phyloP scores from a whole-genome alignment of 305 asterid genomes.

The Solanum hybrid region DNA sequence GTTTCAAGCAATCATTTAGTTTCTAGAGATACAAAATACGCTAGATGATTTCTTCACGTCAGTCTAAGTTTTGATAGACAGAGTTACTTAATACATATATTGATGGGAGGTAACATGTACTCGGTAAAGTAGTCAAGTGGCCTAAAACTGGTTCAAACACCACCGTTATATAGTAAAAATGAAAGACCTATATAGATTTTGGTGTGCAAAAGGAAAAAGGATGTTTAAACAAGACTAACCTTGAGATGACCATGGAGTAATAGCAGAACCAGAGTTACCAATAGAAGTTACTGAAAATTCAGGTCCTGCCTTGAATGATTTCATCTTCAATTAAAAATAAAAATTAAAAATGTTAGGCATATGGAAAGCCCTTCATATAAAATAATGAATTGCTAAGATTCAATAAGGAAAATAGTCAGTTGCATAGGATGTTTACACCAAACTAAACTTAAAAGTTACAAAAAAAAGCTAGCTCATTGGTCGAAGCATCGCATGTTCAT shows the following conservation, averaged over 20 bases:
- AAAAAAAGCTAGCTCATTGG: not conserved
- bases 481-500: not conserved
- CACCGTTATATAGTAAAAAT: not conserved
- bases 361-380: not conserved
- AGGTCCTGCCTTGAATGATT: conserved; percentile 42
- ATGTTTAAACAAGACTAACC: conserved; percentile 17
- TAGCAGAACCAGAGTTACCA: conserved; percentile 34
- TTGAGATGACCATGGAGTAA: conserved; percentile 64
- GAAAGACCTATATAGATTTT: not conserved
- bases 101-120: not conserved
- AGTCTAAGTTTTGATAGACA: not conserved
- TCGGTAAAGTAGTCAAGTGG: not conserved
- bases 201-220: not conserved
- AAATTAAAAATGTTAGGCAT: not conserved
- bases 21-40: not conserved
- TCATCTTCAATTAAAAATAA: conserved; percentile 31
- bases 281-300: conserved; percentile 38
- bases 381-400: not conserved
- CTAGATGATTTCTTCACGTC: not conserved
- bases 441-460: not conserved
- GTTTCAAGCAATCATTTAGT: not conserved
- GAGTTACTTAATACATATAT: not conserved
- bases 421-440: not conserved
- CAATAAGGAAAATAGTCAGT: not conserved
- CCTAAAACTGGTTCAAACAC: accelerated